A percentile compares a stretch with the other conserved stretches of the same genome.
phyloP scores from a whole-genome alignment of 768 basidiomycete species.

The Boletus speciosus region DNA sequence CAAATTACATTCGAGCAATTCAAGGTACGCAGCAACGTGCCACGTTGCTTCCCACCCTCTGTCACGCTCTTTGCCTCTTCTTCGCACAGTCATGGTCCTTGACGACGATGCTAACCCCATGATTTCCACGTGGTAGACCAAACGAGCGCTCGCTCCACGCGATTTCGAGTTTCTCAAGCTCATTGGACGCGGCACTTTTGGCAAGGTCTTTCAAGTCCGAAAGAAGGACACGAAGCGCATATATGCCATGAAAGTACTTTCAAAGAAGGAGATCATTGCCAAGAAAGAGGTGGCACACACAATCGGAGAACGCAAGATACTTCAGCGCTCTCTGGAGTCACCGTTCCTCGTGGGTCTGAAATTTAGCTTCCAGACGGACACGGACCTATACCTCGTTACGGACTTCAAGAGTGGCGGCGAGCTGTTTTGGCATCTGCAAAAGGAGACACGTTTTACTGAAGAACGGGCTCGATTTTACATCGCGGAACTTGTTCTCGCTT shows the following conservation, averaged over 20 bases:
- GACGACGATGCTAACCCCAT: slow-evolving; percentile 16
- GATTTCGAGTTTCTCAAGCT: slow-evolving; percentile 99
- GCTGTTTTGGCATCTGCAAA: slow-evolving; percentile 96
- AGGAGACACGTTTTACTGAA: slow-evolving; percentile 90
- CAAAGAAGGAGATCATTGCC: slow-evolving; percentile 97
- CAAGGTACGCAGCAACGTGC: slow-evolving; percentile 51
- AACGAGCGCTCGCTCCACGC: slow-evolving; percentile 83
- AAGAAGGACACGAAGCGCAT: slow-evolving; percentile 98
- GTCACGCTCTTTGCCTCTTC: slow-evolving; percentile 21
- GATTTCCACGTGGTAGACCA: slow-evolving; percentile 51
- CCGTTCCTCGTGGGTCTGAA: slow-evolving; percentile 98
- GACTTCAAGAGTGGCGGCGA: slow-evolving; percentile 99
- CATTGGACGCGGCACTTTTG: slow-evolving; percentile 97
- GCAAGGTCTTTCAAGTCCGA: slow-evolving; percentile 97
- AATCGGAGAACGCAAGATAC: slow-evolving; percentile 98
- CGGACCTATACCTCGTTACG: slow-evolving; percentile 93
- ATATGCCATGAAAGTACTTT: slow-evolving; percentile 99
- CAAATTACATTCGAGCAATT: slow-evolving; percentile 92
- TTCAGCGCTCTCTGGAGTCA: slow-evolving; percentile 87
- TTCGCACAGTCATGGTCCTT: slow-evolving; percentile 24
- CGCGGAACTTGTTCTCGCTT: slow-evolving; percentile 89
- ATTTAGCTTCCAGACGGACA: slow-evolving; percentile 96
- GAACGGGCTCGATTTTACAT: slow-evolving; percentile 95
- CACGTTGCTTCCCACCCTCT: slow-evolving; percentile 23
- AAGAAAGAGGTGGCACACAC: slow-evolving; percentile 99